Percentiles rank a stretch among this genome's conserved stretches.
Evolutionary conservation across 441 rosid genomes (phyloP).

Genomic region (Aleurites moluccanus): DNA sequence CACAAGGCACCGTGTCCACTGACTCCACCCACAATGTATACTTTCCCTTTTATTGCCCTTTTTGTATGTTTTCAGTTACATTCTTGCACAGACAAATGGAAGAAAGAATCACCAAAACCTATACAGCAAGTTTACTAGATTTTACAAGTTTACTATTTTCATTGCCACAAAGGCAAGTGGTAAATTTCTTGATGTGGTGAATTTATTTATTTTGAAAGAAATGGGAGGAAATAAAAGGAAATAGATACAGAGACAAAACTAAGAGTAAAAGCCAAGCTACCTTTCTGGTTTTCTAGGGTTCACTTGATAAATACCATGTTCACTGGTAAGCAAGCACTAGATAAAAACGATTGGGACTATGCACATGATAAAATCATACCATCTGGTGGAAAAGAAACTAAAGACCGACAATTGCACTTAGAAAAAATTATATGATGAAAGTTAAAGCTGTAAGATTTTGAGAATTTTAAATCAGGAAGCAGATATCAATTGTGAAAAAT

Average conservation of each 20-base stretch:
- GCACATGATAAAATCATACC: not conserved
- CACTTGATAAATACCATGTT: not conserved
- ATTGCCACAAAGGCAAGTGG: not conserved
- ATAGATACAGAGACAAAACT: not conserved
- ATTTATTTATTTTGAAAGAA: not conserved
- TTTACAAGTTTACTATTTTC: not conserved
- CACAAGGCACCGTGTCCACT: too few species aligned
- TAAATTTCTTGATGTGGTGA: not conserved
- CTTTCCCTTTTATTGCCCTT: too few species aligned
- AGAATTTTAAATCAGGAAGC: conserved; percentile 16
- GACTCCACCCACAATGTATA: too few species aligned
- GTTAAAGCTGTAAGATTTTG: not conserved
- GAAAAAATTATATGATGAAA: not conserved
- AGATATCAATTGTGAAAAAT: conserved; percentile 2
- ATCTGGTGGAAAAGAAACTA: not conserved
- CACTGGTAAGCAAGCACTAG: not conserved
- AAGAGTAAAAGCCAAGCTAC: not conserved
- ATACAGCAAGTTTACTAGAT: not conserved
- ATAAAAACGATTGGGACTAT: not conserved
- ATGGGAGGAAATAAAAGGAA: too few species aligned
- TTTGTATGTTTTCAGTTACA: too few species aligned
- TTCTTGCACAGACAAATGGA: too few species aligned
- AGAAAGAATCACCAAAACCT: not conserved
- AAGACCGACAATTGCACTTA: not conserved
- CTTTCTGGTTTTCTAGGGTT: not conserved